phyloP scores from a whole-genome alignment of 164 flowering plant genomes.

The Stephania japonica region DNA sequence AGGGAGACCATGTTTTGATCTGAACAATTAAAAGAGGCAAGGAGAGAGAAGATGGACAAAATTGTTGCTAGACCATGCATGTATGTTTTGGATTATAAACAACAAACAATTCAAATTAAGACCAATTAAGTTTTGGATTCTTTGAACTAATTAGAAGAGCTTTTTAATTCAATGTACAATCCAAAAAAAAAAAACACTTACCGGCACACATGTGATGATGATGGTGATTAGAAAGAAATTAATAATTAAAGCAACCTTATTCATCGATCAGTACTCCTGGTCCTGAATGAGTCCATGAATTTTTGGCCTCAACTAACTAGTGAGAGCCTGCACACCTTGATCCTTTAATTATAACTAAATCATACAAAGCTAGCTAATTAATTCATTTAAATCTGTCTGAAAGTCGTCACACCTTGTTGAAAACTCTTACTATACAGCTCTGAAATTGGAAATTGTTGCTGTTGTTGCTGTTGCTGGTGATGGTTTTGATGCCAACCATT shows the following conservation, averaged over 20 bases:
- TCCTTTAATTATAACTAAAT: background rate
- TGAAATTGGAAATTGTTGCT: conserved; percentile 27
- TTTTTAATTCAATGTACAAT: too few relatives aligned
- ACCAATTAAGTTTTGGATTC: background rate
- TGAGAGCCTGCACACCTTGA: conserved; percentile 3
- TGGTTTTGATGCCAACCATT: conserved; percentile 34
- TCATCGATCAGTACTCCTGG: background rate
- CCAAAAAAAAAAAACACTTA: background rate
- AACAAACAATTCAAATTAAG: background rate
- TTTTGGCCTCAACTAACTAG: background rate
- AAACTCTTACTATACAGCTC: conserved; percentile 31
- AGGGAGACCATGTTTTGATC: background rate
- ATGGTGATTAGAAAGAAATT: background rate
- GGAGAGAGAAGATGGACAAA: background rate
- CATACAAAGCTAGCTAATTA: conserved; percentile 15
- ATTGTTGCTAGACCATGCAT: background rate
- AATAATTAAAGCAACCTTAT: background rate
- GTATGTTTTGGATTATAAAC: background rate
- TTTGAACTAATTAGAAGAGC: background rate
- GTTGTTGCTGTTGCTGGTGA: conserved; percentile 22
- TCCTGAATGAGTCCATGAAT: background rate
- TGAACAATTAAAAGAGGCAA: background rate
- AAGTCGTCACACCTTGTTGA: conserved; percentile 31
- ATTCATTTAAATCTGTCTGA: conserved; percentile 50
- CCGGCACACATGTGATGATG: background rate